These are phyloP conservation scores for Blastobotrys americana DNA, from an alignment of 805 yeast genomes.

Conservation along the genomic window DNA sequence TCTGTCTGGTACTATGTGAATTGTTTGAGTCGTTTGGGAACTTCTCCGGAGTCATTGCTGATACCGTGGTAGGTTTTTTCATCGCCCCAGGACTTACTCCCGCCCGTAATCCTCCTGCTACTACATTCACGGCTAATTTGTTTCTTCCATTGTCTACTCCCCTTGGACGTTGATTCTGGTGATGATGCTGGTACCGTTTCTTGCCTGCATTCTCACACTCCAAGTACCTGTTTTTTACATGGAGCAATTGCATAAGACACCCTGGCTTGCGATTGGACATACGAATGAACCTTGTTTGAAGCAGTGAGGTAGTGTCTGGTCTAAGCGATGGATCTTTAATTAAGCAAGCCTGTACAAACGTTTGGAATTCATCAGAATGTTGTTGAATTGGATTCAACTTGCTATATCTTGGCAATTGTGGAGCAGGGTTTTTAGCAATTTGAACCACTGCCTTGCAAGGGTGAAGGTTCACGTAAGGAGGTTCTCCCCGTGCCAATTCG, in stretches of 20 bases:
- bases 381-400: slow-evolving; percentile 1
- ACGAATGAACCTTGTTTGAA: slow-evolving; percentile 41
- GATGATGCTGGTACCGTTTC: too few relatives aligned
- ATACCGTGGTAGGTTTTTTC: background rate
- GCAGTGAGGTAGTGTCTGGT: slow-evolving; percentile 51
- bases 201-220: too few relatives aligned
- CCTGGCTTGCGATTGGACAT: background rate
- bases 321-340: slow-evolving; percentile 58
- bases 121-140: too few relatives aligned
- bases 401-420: slow-evolving; percentile 27
- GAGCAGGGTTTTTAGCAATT: slow-evolving; percentile 62
- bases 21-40: too few relatives aligned
- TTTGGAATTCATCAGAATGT: slow-evolving; percentile 29
- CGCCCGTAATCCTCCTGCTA: too few relatives aligned
- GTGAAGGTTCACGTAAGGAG: slow-evolving; percentile 67
- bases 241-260: slow-evolving; percentile 2
- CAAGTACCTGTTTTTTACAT: slow-evolving; percentile 3
- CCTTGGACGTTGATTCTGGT: background rate
- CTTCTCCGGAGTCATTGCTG: too few relatives aligned
- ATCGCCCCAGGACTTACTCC: background rate
- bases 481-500: slow-evolving; percentile 74
- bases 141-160: too few relatives aligned
- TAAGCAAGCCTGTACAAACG: slow-evolving; percentile 60
- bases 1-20: background rate
- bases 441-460: slow-evolving; percentile 71